These are phyloP conservation scores for Neoboletus brunneissimus DNA, from an alignment of 768 basidiomycete species.

Conservation along the genomic window DNA sequence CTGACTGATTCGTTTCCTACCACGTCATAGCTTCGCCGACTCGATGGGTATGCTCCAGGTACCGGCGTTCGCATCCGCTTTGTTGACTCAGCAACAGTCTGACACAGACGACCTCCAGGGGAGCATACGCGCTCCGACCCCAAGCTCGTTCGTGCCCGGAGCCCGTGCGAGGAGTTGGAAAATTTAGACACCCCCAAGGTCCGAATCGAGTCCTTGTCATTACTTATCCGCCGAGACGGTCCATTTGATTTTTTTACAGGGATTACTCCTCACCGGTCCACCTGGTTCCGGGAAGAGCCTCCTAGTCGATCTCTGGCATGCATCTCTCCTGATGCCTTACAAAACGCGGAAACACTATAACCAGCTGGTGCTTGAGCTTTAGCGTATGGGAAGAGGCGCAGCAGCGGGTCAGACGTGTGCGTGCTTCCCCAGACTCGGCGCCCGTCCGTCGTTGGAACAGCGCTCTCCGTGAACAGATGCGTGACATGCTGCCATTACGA, in stretches of 20 bases:
- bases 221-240: too few relatives aligned
- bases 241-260: background rate
- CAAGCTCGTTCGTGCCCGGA: background rate
- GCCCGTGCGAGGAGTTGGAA: constrained; percentile 25
- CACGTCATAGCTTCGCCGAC: background rate
- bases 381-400: background rate
- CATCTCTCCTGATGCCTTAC: background rate
- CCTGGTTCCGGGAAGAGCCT: background rate
- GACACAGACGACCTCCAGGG: constrained; percentile 13
- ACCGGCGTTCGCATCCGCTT: constrained; percentile 37
- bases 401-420: background rate
- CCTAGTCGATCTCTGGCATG: background rate
- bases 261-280: background rate
- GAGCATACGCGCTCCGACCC: background rate
- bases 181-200: constrained; percentile 45
- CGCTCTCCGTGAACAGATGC: constrained; percentile 19
- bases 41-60: constrained; percentile 39
- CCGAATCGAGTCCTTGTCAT: background rate
- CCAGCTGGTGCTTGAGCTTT: background rate
- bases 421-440: background rate
- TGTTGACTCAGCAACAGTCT: background rate
- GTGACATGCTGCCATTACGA: constrained; percentile 16
- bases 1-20: background rate
- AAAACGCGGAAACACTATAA: background rate
- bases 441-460: background rate